Evolutionary conservation across 148 eudicot species (phyloP).

Genomic region (Euryodendron excelsum): DNA sequence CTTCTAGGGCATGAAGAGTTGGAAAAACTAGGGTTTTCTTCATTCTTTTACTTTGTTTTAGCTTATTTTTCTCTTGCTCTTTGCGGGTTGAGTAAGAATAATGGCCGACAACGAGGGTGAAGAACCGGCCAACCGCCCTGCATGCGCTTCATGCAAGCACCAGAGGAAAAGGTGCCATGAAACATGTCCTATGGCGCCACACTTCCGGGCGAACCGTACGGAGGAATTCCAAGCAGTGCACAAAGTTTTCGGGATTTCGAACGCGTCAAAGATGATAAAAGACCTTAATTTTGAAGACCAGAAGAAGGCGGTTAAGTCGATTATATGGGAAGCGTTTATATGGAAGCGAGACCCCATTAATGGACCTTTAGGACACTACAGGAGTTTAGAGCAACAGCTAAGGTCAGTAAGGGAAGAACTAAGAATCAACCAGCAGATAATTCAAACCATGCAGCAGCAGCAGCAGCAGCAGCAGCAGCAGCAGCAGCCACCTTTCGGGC

Average conservation of each 20-base stretch:
- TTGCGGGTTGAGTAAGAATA: not conserved
- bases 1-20: not conserved
- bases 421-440: not conserved
- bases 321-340: not conserved
- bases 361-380: not conserved
- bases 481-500: not conserved
- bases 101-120: not conserved
- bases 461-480: no score
- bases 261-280: not conserved
- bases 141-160: slow-evolving; percentile 24
- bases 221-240: slow-evolving; percentile 4
- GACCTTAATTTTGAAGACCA: not conserved
- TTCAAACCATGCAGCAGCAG: no score
- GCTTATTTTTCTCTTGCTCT: not conserved
- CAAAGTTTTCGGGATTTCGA: slow-evolving; percentile 4
- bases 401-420: not conserved
- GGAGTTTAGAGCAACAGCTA: not conserved
- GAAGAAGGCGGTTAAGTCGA: not conserved
- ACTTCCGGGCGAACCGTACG: not conserved
- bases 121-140: not conserved
- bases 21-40: not conserved
- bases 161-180: slow-evolving; percentile 14
- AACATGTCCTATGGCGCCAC: not conserved
- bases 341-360: not conserved
- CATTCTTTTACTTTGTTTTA: not conserved